phyloP scores from a whole-genome alignment of 805 yeast genomes.

The Wickerhamomyces kurtzmanii region DNA sequence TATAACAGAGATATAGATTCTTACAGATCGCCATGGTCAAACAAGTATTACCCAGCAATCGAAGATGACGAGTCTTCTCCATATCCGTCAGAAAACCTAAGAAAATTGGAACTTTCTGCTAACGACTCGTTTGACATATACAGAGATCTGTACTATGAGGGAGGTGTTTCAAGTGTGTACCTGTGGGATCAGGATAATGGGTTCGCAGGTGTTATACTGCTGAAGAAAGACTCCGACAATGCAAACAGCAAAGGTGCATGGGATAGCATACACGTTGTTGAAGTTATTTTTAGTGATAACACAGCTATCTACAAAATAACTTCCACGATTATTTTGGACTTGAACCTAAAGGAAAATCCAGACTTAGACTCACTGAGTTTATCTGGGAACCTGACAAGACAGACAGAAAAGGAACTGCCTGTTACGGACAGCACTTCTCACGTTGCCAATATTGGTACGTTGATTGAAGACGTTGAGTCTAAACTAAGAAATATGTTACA shows the following conservation, averaged over 20 bases:
- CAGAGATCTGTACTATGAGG: constrained; percentile 90
- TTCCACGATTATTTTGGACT: constrained; percentile 76
- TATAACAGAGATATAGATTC: constrained; percentile 94
- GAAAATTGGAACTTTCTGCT: constrained; percentile 71
- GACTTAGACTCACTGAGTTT: constrained; percentile 34
- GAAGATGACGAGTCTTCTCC: constrained; percentile 63
- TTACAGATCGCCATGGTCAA: constrained; percentile 86
- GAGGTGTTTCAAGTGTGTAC: constrained; percentile 84
- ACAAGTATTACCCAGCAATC: constrained; percentile 49
- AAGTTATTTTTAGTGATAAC: constrained; percentile 36
- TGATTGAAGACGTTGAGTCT: constrained; percentile 83
- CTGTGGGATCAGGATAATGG: constrained; percentile 73
- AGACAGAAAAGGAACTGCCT: constrained; percentile 45
- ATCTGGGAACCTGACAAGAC: constrained; percentile 83
- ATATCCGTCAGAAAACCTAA: constrained; percentile 53
- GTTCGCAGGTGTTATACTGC: constrained; percentile 85
- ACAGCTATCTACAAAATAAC: constrained; percentile 60
- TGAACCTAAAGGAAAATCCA: constrained; percentile 25
- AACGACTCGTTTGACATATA: constrained; percentile 90
- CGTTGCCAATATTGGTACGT: constrained; percentile 73
- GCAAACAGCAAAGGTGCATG: constrained; percentile 31
- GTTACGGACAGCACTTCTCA: constrained; percentile 51
- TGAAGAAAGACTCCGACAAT: constrained; percentile 57
- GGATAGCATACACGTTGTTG: constrained; percentile 94
- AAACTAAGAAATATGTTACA: constrained; percentile 81